Percentiles rank a stretch among this genome's conserved stretches.
phyloP scores from a whole-genome alignment of 2,329 filamentous ascomycete species.

The Xylaria sp. region DNA sequence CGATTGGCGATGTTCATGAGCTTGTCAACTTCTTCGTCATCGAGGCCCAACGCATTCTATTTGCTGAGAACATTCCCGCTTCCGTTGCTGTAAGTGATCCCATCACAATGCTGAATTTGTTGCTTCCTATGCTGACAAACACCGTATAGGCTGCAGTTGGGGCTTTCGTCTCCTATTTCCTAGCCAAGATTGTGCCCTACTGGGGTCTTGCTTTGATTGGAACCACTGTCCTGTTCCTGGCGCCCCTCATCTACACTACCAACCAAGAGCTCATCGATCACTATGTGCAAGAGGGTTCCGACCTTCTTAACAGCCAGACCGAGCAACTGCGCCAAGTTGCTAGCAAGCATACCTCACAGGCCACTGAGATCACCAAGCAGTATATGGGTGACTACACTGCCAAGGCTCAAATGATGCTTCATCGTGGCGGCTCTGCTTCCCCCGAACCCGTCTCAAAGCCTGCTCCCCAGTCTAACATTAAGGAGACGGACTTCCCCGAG shows the following conservation, averaged over 20 bases:
- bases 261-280: slow-evolving; percentile 77
- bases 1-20: slow-evolving; percentile 73
- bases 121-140: slow-evolving; percentile 14
- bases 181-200: slow-evolving; percentile 75
- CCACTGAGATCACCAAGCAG: slow-evolving; percentile 72
- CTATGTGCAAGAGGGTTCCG: slow-evolving; percentile 66
- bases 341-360: slow-evolving; percentile 71
- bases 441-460: slow-evolving; percentile 55
- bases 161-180: slow-evolving; percentile 73
- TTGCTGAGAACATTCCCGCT: slow-evolving; percentile 71
- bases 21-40: slow-evolving; percentile 78
- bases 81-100: slow-evolving; percentile 66
- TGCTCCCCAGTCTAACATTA: slow-evolving; percentile 43
- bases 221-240: slow-evolving; percentile 69
- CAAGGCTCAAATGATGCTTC: slow-evolving; percentile 72
- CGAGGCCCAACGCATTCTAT: slow-evolving; percentile 74
- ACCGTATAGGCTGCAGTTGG: slow-evolving; percentile 63
- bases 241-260: slow-evolving; percentile 70
- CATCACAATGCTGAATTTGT: not conserved
- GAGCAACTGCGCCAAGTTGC: slow-evolving; percentile 69
- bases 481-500: slow-evolving; percentile 61
- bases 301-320: slow-evolving; percentile 70
- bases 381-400: slow-evolving; percentile 74
- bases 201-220: slow-evolving; percentile 73
- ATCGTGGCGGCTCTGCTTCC: slow-evolving; percentile 58